Conservation (phyloP, 116 monocot genomes). For the Trichopus zeylanicus region DNA sequence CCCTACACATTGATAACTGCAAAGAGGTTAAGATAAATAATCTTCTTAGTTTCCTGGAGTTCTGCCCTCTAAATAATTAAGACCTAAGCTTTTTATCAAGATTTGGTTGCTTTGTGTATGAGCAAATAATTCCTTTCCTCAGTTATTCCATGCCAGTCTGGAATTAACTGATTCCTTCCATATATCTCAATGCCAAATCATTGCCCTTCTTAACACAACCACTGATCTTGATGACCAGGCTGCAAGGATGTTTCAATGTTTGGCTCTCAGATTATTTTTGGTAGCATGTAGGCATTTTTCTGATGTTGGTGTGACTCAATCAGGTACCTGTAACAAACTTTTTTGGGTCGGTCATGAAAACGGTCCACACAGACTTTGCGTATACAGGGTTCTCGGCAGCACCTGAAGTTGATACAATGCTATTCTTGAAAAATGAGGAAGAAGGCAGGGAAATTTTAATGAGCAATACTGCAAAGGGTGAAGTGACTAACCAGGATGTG, state of each 20-base stretch:
- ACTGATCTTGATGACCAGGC: no score
- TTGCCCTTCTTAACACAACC: no score
- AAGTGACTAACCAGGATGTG: constrained; percentile 3
- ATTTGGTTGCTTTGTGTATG: no score
- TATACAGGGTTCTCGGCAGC: constrained; percentile 28
- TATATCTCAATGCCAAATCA: no score
- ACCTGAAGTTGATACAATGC: constrained; percentile 6
- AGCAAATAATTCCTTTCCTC: no score
- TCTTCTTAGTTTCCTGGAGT: background rate
- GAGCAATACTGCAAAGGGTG: background rate
- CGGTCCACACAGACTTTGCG: constrained; percentile 63
- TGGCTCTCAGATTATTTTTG: background rate
- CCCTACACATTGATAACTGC: no score
- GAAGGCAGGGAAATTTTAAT: constrained; percentile 12
- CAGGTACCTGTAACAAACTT: constrained; percentile 97
- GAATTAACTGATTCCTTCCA: no score
- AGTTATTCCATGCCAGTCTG: no score
- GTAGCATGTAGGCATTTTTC: background rate
- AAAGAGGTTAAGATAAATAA: background rate
- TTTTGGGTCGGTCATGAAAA: constrained; percentile 98
- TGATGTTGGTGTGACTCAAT: background rate
- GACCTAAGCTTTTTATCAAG: background rate
- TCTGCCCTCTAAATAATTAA: background rate
- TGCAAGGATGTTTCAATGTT: background rate
- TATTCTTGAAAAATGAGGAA: constrained; percentile 9